Evolutionary conservation across 1,284 basidiomycete species (phyloP), one percentile per base, ranked within the genome.

Genomic region (Marasmius oreades): DNA sequence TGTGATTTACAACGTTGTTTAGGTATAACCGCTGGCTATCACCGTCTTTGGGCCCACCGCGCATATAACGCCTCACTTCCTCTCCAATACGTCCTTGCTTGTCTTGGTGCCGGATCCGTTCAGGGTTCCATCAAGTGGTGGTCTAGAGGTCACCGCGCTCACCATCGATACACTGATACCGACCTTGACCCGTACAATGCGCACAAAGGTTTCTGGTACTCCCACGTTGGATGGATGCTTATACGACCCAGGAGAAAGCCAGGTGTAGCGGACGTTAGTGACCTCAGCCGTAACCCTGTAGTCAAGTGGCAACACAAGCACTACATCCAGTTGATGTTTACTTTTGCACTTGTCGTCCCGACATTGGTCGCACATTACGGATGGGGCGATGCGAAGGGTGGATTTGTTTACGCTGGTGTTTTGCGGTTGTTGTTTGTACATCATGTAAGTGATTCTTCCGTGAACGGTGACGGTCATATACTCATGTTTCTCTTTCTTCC

Each of bases 91-190:
- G 73, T 82, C 64, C 82, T 95, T 52, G 89, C 91, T 8, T 63
- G 88, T 20, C 81, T 86, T 11, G 94, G 93, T 55, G 86, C 91
- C 1, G 93, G 93, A 55, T 91, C 94, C 11, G 90, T 93, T 33
- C 84, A 96, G 67, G 93, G 94, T 23, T 93, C 92, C 18, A 93
- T 95, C 73, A 88, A 88, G 69, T 96, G 93, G 94, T 96, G 94
- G 94, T 86, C 86, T n/a, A 83, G 93, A 48, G 92, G 92, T 58
- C 93, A 96, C 77, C 88, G 94, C 60, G 92, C 94, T 8, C 93
- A 96, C 74, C 93, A 95, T 71, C 84, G 93, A 52, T 95, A 96
- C 77, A 96, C 93, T 68, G 95, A 97, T 75, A 96, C 94, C 65
- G 90, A 95, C 57, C 88, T 97, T 59, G 93, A 96, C 75, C 95